Conservation (phyloP, 2,329 filamentous ascomycete genomes). For the Sporothrix humicola region DNA sequence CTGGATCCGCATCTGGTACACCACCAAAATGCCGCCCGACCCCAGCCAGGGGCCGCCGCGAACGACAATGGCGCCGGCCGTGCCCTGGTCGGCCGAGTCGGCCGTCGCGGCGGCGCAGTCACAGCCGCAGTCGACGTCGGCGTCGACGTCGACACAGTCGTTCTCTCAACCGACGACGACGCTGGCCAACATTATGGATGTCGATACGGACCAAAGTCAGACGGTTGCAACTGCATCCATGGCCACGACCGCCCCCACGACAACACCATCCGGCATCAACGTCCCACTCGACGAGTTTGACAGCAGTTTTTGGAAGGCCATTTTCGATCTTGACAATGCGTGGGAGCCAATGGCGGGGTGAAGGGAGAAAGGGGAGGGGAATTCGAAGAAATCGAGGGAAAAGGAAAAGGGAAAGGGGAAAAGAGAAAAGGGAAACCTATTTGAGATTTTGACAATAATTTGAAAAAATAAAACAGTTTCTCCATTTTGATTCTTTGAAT, state of each 20-base stretch:
- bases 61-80: not conserved
- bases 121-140: too few species aligned
- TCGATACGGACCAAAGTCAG: slow-evolving; percentile 29
- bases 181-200: slow-evolving; percentile 30
- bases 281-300: slow-evolving; percentile 30
- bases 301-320: slow-evolving; percentile 35
- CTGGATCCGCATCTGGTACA: slow-evolving; percentile 52
- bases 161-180: not conserved
- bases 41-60: not conserved
- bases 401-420: not conserved
- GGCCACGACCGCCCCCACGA: too few species aligned
- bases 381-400: not conserved
- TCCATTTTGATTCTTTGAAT: too few species aligned
- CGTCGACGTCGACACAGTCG: not conserved
- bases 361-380: not conserved
- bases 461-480: too few species aligned
- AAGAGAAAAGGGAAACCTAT: too few species aligned
- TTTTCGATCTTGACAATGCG: slow-evolving; percentile 31
- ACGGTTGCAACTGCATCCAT: not conserved
- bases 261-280: not conserved
- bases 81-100: slow-evolving; percentile 11
- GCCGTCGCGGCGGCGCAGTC: not conserved
- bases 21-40: slow-evolving; percentile 31
- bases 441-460: too few species aligned
- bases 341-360: slow-evolving; percentile 31